A percentile compares a stretch with the other conserved stretches of the same genome.
Evolutionary conservation across 1,284 basidiomycete genomes (phyloP).

Genomic region (Cerioporus squamosus): DNA sequence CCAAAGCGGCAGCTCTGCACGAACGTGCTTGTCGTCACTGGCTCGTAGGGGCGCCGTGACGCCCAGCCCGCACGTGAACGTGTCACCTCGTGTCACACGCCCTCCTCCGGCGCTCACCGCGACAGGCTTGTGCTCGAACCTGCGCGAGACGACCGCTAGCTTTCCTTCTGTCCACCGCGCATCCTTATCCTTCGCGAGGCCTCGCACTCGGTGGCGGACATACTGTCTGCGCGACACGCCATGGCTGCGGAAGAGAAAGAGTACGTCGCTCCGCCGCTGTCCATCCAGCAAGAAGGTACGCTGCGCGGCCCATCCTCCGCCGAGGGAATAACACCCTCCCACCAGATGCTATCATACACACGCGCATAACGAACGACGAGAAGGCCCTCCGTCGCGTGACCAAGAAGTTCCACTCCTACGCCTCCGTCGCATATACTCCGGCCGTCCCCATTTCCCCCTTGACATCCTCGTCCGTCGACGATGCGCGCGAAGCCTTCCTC

Average conservation of each 20-base stretch:
- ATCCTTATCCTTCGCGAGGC: background rate
- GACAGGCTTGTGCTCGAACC: background rate
- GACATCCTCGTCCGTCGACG: conserved; percentile 52
- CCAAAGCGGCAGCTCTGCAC: conserved; percentile 30
- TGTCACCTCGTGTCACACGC: conserved; percentile 8
- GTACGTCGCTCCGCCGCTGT: conserved; percentile 49
- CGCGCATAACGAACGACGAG: conserved; percentile 72
- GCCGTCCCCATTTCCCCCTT: conserved; percentile 42
- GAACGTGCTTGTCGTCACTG: conserved; percentile 39
- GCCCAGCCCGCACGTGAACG: conserved; percentile 6
- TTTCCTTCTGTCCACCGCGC: background rate
- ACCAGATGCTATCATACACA: conserved; percentile 75
- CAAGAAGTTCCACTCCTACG: conserved; percentile 78
- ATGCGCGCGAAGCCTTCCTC: conserved; percentile 77
- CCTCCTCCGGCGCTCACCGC: background rate
- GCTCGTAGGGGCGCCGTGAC: conserved; percentile 14
- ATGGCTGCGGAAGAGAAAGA: conserved; percentile 4
- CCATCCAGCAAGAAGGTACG: conserved; percentile 71
- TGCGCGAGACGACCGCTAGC: background rate
- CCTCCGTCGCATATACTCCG: conserved; percentile 58
- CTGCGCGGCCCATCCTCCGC: background rate
- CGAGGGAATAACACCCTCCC: conserved; percentile 13
- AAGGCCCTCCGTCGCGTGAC: conserved; percentile 69
- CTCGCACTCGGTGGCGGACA: background rate
- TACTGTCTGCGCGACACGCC: background rate